A percentile compares a stretch with the other conserved stretches of the same genome.
Conservation (phyloP, 2,329 filamentous ascomycete genomes). For the Hymenoscyphus infarciens region DNA sequence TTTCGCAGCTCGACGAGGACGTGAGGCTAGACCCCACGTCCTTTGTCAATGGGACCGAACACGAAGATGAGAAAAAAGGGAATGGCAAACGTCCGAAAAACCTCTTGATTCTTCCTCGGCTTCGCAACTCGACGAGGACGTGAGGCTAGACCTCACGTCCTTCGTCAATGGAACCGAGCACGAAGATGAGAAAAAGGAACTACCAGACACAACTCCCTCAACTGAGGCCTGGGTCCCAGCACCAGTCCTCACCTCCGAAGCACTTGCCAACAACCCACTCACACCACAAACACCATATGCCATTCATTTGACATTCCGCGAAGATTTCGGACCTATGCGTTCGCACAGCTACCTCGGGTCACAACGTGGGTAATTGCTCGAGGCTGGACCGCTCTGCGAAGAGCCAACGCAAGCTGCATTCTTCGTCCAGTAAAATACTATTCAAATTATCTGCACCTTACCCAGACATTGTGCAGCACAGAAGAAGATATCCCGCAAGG, state of each 20-base stretch:
- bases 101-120: constrained; percentile 22
- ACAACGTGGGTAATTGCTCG: too few species aligned
- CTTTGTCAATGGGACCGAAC: constrained; percentile 5
- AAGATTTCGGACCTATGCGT: constrained; percentile 28
- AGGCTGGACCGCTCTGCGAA: too few species aligned
- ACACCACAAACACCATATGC: constrained; percentile 24
- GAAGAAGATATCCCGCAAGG: too few species aligned
- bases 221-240: constrained; percentile 11
- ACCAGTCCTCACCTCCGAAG: constrained; percentile 23
- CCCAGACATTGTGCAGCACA: too few species aligned
- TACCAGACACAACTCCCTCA: background rate
- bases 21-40: constrained; percentile 3
- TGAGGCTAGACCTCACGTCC: constrained; percentile 2
- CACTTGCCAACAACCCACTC: constrained; percentile 27
- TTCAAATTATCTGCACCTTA: too few species aligned
- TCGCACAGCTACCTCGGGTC: constrained; percentile 29
- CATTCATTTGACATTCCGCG: constrained; percentile 28
- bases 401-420: too few species aligned
- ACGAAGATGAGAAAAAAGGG: background rate
- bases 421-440: too few species aligned
- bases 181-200: background rate
- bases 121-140: constrained; percentile 20
- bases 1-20: constrained; percentile 19
- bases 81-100: background rate
- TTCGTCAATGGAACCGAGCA: constrained; percentile 7